phyloP scores from a whole-genome alignment of 257 asterid species.

The Fraxinus americana region DNA sequence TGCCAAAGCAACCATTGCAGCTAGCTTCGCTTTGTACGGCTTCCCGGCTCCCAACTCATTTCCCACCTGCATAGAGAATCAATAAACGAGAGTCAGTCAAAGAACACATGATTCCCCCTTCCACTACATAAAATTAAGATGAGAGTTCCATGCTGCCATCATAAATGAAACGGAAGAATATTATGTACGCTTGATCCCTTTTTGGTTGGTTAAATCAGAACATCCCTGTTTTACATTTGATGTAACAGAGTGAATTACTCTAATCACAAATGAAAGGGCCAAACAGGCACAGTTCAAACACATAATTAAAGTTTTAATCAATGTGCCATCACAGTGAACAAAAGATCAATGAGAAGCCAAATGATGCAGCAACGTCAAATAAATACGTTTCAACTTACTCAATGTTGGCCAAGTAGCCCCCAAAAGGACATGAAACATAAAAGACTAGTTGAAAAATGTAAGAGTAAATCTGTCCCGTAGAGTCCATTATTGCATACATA shows the following conservation, averaged over 20 bases:
- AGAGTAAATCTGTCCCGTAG: neutral
- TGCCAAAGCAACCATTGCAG: conserved; percentile 71
- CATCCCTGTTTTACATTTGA: neutral
- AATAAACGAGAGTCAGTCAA: neutral
- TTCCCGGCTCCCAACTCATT: conserved; percentile 86
- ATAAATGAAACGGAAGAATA: neutral
- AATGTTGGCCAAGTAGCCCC: neutral
- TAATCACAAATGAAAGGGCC: neutral
- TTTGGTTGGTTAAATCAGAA: neutral
- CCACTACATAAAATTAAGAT: neutral
- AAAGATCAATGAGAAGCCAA: neutral
- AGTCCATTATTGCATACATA: too few relatives aligned
- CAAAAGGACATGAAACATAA: neutral
- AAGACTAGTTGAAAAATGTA: neutral
- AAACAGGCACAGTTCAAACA: neutral
- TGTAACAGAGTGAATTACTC: neutral
- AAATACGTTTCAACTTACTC: neutral
- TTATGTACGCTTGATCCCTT: neutral
- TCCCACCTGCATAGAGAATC: conserved; percentile 62
- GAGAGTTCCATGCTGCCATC: neutral
- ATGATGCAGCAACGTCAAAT: neutral
- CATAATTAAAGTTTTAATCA: neutral
- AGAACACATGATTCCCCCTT: neutral
- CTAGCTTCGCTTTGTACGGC: conserved; percentile 89
- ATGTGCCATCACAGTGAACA: neutral